These are phyloP conservation scores for Blastobotrys capitulatus DNA, from an alignment of 1,139 yeast species.

Conservation along the genomic window DNA sequence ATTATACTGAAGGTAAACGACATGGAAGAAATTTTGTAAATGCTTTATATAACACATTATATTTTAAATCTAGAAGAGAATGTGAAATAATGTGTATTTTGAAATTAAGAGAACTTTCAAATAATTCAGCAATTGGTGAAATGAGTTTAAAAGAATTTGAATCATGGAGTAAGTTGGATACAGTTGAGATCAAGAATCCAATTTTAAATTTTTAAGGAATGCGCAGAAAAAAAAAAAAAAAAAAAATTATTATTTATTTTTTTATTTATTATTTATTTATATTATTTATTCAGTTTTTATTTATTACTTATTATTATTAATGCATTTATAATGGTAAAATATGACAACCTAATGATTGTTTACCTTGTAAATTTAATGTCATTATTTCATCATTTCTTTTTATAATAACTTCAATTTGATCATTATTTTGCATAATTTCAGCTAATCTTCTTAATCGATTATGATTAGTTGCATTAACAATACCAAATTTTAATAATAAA, in stretches of 20 bases:
- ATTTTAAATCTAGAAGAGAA: neutral
- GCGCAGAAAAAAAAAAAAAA: too few relatives aligned
- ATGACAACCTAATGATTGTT: conserved; percentile 56
- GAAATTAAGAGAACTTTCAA: neutral
- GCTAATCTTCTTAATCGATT: conserved; percentile 41
- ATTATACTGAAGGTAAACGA: neutral
- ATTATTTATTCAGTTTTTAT: neutral
- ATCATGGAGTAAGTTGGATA: neutral
- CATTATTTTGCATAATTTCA: conserved; percentile 24
- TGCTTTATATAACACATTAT: neutral
- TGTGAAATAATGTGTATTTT: neutral
- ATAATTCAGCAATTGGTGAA: neutral
- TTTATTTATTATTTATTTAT: neutral
- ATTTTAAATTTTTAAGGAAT: neutral
- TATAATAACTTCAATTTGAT: conserved; percentile 35
- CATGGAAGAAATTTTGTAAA: neutral
- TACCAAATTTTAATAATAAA: conserved; percentile 47
- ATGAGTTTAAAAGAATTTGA: neutral
- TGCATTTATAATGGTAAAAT: conserved; percentile 41
- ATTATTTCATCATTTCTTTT: conserved; percentile 29
- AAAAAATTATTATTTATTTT: too few relatives aligned
- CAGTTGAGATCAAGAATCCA: neutral
- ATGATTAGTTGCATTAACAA: conserved; percentile 50
- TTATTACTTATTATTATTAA: neutral
- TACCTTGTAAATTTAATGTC: conserved; percentile 8